Base-by-base conservation (phyloP, 371 early-diverging fungal species). In the Mortierella sp. region DNA sequence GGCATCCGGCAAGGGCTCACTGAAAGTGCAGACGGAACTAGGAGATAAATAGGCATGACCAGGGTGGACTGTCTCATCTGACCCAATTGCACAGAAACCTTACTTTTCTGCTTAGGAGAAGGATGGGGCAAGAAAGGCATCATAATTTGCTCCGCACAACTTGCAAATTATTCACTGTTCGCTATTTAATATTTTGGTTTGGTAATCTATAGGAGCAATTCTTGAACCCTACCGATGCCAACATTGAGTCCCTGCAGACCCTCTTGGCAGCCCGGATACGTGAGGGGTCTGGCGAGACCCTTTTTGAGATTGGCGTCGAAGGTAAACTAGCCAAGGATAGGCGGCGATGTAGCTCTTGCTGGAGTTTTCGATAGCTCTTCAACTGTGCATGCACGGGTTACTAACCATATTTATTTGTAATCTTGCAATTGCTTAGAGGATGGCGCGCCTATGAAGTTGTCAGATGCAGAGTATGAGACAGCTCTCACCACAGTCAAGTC, bases 221-320 rank as follows among this genome's bases (percentile, higher is more conserved):
- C 55, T 54, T 92, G 46, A 78, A 89, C 37, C 88, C 89, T 0
- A 88, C 88, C 48, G 81, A 86, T 24, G 87, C 87, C 40, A 91
- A 93, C 43, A 77, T 88, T 9, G 87, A 83, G 67, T 87, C 79
- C 11, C 78, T 95, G 5, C 79, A 84, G 57, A 76, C 82, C 3
- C 77, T 89, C 37, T 72, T 96, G 31, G 72, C 79, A 8, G 74
- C 79, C 13, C 92, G 94, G 73, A 88, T 96, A 69, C 85, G 88
- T 26, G 91, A 92, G 69, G 95, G 94, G 1, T 87, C 89, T 54
- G 97, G 97, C 28, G 97, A 97, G 88, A 88, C 93, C 0, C 79
- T 96, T 19, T 90, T 95, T 67, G 96, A 96, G 82, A 83, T 96
- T 59, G 96, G 97, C 5, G 48, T 92, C 13, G 95, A 96, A 87